A percentile compares a stretch with the other conserved stretches of the same genome.
These are phyloP conservation scores for Cruciata laevipes DNA, from an alignment of 257 asterid species.

Conservation along the genomic window DNA sequence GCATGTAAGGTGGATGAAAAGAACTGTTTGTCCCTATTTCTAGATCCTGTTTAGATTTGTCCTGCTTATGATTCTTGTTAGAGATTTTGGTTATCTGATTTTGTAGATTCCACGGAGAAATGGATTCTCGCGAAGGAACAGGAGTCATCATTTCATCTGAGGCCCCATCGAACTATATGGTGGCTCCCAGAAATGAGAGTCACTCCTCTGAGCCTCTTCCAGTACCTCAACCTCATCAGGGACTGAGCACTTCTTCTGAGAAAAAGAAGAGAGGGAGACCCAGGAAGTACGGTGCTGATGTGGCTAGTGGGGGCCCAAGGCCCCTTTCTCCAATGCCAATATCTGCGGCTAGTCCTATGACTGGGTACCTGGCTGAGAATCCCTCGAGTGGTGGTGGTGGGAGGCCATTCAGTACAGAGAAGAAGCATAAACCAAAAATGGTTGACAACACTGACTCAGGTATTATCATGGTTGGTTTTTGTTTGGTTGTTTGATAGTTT, in stretches of 20 bases:
- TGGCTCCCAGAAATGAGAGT: constrained; percentile 46
- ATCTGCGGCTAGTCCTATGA: constrained; percentile 47
- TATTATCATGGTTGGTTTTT: neutral
- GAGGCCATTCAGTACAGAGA: constrained; percentile 41
- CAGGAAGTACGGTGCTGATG: constrained; percentile 71
- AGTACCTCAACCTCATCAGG: constrained; percentile 14
- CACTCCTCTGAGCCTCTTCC: constrained; percentile 23
- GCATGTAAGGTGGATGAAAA: neutral
- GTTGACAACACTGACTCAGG: constrained; percentile 28
- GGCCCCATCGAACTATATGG: constrained; percentile 56
- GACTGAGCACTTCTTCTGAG: constrained; percentile 26
- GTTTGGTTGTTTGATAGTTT: neutral
- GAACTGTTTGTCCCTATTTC: constrained; percentile 7
- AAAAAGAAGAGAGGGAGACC: constrained; percentile 96
- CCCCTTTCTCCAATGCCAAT: constrained; percentile 41
- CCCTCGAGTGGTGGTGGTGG: constrained; percentile 22
- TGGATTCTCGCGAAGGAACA: constrained; percentile 63
- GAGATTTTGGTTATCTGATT: neutral
- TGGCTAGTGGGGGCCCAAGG: constrained; percentile 22
- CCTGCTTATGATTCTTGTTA: constrained; percentile 4
- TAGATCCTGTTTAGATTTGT: neutral
- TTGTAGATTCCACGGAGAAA: constrained; percentile 15
- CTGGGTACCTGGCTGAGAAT: constrained; percentile 41
- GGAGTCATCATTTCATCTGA: constrained; percentile 49
- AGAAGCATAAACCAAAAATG: constrained; percentile 51